These are phyloP conservation scores for Olyra latifolia DNA, from an alignment of 176 grass and related monocot genomes.

Conservation along the genomic window DNA sequence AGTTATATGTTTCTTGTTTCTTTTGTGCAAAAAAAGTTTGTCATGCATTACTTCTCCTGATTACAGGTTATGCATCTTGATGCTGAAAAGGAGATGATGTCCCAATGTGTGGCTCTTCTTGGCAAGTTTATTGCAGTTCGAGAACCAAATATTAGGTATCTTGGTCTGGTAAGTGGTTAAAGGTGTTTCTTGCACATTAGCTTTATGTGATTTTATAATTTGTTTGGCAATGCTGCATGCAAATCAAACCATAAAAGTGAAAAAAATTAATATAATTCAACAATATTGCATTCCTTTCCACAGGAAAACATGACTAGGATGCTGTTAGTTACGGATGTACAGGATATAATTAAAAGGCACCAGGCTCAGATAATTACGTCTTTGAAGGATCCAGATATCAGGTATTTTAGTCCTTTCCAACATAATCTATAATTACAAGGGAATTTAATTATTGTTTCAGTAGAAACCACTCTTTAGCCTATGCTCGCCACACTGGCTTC, in stretches of 20 bases:
- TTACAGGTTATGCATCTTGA: constrained; percentile 99
- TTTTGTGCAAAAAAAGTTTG: constrained; percentile 1
- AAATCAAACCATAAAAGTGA: background rate
- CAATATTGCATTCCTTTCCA: constrained; percentile 18
- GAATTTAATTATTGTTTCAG: background rate
- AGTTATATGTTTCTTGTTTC: background rate
- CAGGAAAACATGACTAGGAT: constrained; percentile 99
- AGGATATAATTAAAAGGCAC: constrained; percentile 99
- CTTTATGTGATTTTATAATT: constrained; percentile 24
- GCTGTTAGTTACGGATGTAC: constrained; percentile 97
- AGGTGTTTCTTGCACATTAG: background rate
- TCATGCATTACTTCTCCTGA: constrained; percentile 5
- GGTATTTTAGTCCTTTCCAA: constrained; percentile 40
- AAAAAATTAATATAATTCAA: constrained; percentile 30
- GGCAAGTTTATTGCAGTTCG: constrained; percentile 99
- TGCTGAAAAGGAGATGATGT: constrained; percentile 99
- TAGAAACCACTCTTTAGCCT: background rate
- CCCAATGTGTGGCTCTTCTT: constrained; percentile 95
- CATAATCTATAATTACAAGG: background rate
- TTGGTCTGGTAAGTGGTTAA: constrained; percentile 75
- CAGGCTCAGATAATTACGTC: constrained; percentile 99
- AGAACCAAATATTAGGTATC: constrained; percentile 99
- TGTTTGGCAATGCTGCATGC: background rate
- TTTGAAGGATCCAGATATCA: constrained; percentile 99
- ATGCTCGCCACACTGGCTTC: background rate